These are phyloP conservation scores for Botryotinia globosa DNA, from an alignment of 2,329 filamentous ascomycete species.

Conservation along the genomic window DNA sequence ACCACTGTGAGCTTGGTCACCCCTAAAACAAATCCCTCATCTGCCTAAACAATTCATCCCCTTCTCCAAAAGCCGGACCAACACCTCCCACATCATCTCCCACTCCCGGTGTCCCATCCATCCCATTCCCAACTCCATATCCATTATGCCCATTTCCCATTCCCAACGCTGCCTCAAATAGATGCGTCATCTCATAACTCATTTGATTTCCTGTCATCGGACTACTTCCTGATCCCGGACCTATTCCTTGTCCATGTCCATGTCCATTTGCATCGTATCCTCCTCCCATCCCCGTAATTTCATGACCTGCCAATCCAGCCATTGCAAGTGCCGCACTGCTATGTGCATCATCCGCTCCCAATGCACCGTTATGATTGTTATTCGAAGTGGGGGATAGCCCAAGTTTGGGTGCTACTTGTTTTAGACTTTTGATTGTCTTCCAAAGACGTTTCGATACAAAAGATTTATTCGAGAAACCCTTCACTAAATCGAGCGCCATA, in stretches of 20 bases:
- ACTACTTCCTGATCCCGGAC: constrained; percentile 23
- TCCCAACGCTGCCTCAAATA: constrained; percentile 39
- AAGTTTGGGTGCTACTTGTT: constrained; percentile 67
- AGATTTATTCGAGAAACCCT: constrained; percentile 67
- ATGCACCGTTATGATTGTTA: neutral
- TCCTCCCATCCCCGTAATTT: constrained; percentile 33
- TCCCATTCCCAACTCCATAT: constrained; percentile 22
- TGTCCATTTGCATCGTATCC: constrained; percentile 18
- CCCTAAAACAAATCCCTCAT: constrained; percentile 37
- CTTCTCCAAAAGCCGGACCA: constrained; percentile 37
- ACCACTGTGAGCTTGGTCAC: neutral
- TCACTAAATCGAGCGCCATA: constrained; percentile 71
- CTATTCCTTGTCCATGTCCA: constrained; percentile 14
- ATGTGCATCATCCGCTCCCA: constrained; percentile 47
- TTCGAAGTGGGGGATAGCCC: constrained; percentile 42
- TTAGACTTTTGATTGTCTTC: constrained; percentile 64
- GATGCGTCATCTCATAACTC: constrained; percentile 40
- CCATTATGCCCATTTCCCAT: constrained; percentile 28
- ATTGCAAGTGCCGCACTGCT: constrained; percentile 53
- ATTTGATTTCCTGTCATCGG: constrained; percentile 40
- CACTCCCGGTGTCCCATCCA: constrained; percentile 23
- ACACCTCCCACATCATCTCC: constrained; percentile 17
- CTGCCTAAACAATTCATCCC: constrained; percentile 39
- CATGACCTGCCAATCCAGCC: constrained; percentile 50
- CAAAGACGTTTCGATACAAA: constrained; percentile 72